Percentiles rank a stretch among this genome's conserved stretches.
phyloP scores from a whole-genome alignment of 192 early-diverging fungal species.

The Oehlia diaphana region DNA sequence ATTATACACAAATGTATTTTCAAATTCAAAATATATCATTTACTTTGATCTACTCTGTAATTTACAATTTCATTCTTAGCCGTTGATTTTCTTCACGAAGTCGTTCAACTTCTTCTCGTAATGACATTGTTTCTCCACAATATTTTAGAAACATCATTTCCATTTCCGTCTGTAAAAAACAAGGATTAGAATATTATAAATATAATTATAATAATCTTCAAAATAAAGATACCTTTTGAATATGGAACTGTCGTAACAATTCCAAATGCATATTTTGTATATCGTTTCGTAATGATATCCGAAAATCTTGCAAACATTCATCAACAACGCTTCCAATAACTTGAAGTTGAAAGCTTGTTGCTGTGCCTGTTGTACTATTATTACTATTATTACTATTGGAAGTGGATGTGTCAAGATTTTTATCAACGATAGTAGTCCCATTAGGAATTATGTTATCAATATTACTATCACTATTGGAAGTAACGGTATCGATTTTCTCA shows the following conservation, averaged over 20 bases:
- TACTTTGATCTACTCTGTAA: no score
- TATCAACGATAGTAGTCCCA: background rate
- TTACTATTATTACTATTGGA: background rate
- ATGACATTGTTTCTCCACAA: conserved; percentile 44
- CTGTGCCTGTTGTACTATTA: background rate
- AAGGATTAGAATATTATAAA: conserved; percentile 7
- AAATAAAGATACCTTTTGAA: conserved; percentile 55
- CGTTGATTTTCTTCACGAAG: conserved; percentile 61
- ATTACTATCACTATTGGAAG: background rate
- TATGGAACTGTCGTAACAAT: conserved; percentile 64
- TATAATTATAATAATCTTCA: conserved; percentile 1
- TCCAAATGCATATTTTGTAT: conserved; percentile 76
- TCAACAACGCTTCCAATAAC: conserved; percentile 61
- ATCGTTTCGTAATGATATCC: conserved; percentile 53
- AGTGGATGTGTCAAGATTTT: background rate
- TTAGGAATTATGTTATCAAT: background rate
- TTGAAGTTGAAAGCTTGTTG: conserved; percentile 34
- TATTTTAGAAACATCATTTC: conserved; percentile 54
- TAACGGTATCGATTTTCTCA: background rate
- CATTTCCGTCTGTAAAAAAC: conserved; percentile 49
- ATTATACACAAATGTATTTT: no score
- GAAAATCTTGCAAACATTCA: conserved; percentile 59
- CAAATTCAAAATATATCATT: no score
- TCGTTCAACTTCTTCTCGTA: conserved; percentile 55
- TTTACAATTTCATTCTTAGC: conserved; percentile 29